A percentile compares a stretch with the other conserved stretches of the same genome.
These are phyloP conservation scores for Radiomyces spectabilis DNA, from an alignment of 192 early-diverging fungal genomes.

Conservation along the genomic window DNA sequence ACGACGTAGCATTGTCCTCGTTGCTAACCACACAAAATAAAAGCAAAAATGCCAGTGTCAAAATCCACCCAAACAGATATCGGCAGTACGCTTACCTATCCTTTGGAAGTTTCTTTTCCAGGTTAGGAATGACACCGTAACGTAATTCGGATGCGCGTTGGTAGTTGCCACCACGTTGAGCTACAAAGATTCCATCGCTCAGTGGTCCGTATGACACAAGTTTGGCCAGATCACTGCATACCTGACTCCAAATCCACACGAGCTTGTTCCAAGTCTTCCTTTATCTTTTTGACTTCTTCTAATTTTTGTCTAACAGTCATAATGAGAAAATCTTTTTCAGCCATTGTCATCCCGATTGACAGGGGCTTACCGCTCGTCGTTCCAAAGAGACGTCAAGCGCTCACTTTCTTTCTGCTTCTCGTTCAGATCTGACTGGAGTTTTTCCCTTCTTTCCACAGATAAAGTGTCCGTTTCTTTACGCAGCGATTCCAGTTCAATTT, in stretches of 20 bases:
- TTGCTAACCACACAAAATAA: background rate
- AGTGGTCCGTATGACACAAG: no score
- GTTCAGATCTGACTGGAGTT: conserved; percentile 50
- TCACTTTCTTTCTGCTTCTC: conserved; percentile 53
- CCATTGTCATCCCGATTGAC: no score
- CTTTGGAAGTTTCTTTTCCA: conserved; percentile 58
- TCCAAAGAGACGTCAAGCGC: conserved; percentile 54
- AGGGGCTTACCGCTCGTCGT: conserved; percentile 57
- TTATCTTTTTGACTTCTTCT: conserved; percentile 58
- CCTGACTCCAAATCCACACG: conserved; percentile 63
- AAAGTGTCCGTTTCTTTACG: conserved; percentile 69
- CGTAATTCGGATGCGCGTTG: conserved; percentile 66
- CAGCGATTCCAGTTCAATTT: conserved; percentile 74
- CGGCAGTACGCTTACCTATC: conserved; percentile 15
- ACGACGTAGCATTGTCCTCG: conserved; percentile 35
- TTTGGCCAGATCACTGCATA: no score
- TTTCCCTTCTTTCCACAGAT: conserved; percentile 55
- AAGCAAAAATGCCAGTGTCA: background rate
- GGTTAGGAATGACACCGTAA: conserved; percentile 68
- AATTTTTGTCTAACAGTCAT: conserved; percentile 34
- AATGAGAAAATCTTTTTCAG: no score
- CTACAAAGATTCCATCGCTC: conserved; percentile 7
- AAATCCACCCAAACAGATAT: background rate
- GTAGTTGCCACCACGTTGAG: conserved; percentile 69
- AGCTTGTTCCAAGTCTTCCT: conserved; percentile 64